Evolutionary conservation across 2,329 filamentous ascomycete species (phyloP).

Genomic region (Aspergillus cejpii): DNA sequence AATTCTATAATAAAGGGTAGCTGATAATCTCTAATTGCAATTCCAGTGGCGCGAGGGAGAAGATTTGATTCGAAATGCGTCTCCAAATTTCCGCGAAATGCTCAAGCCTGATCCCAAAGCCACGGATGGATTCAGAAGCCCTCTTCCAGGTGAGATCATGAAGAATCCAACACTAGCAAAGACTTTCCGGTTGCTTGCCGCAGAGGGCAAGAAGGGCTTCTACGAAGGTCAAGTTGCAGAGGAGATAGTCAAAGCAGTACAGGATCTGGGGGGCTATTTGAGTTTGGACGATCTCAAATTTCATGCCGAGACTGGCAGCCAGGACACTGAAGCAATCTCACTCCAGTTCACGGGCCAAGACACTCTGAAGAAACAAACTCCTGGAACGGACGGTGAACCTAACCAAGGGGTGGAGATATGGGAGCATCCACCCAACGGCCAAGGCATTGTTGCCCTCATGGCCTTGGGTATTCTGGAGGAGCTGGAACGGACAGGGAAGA

Average conservation of each 20-base stretch:
- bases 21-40: neutral
- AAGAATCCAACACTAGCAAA: conserved; percentile 72
- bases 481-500: conserved; percentile 66
- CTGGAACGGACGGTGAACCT: conserved; percentile 39
- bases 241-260: conserved; percentile 69
- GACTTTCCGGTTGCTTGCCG: conserved; percentile 72
- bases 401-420: conserved; percentile 65
- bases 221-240: conserved; percentile 80
- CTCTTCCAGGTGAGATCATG: conserved; percentile 77
- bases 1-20: too few species aligned
- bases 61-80: conserved; percentile 58
- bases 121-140: conserved; percentile 64
- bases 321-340: conserved; percentile 78
- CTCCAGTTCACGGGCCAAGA: conserved; percentile 67
- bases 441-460: conserved; percentile 92
- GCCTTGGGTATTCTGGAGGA: conserved; percentile 85
- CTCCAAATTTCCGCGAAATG: conserved; percentile 81
- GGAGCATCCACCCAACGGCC: conserved; percentile 96
- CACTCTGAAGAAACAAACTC: conserved; percentile 43
- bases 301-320: conserved; percentile 65
- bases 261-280: conserved; percentile 68
- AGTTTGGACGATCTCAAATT: conserved; percentile 72
- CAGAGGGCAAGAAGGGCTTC: conserved; percentile 81
- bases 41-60: conserved; percentile 66
- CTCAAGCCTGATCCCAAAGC: conserved; percentile 68